Base-by-base conservation (phyloP, 257 asterid species). In the Nicotiana benthamiana region DNA sequence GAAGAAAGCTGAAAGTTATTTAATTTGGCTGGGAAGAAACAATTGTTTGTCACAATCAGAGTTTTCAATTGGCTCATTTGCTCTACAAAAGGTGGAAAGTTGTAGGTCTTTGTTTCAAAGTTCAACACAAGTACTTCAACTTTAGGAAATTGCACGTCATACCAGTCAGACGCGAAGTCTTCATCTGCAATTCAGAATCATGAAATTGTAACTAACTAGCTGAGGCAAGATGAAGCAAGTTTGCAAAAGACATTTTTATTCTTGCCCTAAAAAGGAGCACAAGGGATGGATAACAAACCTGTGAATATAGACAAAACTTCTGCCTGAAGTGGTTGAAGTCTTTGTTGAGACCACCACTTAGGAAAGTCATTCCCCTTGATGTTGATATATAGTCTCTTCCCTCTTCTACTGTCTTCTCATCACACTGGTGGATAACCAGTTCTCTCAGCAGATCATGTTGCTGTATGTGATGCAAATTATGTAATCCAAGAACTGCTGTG, bases 401-500 rank as follows among this genome's bases (percentile, higher is more conserved):
- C 67, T 77, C 75, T 61, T 82, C 86, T 46, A 80, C 70, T 15
- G 84, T 80, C 32, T 80, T 79, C 75, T 64, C 57, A 6, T 56
- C 57, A 66, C 64, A 76, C 70, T 34, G 86, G 79, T 80, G 43
- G 62, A 84, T 68, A 46, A 80, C 86, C 77, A 84, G 43, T 61
- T 86, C 89, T 80, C 89, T 80, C 70, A 86, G 84, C 26, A 84
- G 79, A 80, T 86, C 87, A 64, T 86, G 89, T 67, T 84, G 89
- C 81, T 60, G 82, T 17, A 75, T 75, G 76, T 79, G 82, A 62
- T 82, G 86, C 51, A 77, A 83, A 15, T 80, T 76, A 56, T 82
- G 81, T 75, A 84, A 82, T 76, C 80, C 87, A 61, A 80, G 62
- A 75, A 56, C 60, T 60, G 43, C 82, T 30, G 75, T 43, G 75